These are phyloP conservation scores for Vitis hybrid DNA, from an alignment of 177 flowering plant genomes.

Conservation along the genomic window DNA sequence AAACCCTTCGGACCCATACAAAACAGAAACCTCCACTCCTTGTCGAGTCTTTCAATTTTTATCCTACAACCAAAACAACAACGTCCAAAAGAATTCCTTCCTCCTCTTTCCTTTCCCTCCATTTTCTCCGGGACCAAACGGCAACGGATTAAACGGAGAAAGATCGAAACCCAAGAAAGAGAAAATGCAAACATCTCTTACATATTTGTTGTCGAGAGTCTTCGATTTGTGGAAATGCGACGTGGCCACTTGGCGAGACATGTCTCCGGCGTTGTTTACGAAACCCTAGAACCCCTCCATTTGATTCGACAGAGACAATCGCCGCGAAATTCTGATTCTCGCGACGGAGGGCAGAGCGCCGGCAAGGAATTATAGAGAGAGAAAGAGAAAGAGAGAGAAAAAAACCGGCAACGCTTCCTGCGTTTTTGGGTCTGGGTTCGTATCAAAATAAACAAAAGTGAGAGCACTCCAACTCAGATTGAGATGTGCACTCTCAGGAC, in stretches of 20 bases:
- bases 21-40: neutral
- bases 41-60: neutral
- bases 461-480: too few relatives aligned
- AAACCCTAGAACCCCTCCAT: constrained; percentile 7
- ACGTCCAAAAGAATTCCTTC: neutral
- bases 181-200: constrained; percentile 24
- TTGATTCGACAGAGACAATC: neutral
- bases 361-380: neutral
- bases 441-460: too few relatives aligned
- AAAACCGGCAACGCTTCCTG: neutral
- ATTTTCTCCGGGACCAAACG: neutral
- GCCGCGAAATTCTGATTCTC: neutral
- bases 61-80: neutral
- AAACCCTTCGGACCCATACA: too few relatives aligned
- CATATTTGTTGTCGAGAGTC: constrained; percentile 96
- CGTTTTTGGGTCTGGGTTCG: neutral
- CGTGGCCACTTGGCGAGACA: constrained; percentile 75
- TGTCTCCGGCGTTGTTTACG: constrained; percentile 5
- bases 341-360: neutral
- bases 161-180: neutral
- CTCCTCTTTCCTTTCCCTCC: neutral
- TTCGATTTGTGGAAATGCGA: constrained; percentile 81
- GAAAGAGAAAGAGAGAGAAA: neutral
- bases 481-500: too few relatives aligned
- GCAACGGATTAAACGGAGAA: neutral